A percentile compares a stretch with the other conserved stretches of the same genome.
phyloP scores from a whole-genome alignment of 768 basidiomycete genomes.

The Leccinum imitatum region DNA sequence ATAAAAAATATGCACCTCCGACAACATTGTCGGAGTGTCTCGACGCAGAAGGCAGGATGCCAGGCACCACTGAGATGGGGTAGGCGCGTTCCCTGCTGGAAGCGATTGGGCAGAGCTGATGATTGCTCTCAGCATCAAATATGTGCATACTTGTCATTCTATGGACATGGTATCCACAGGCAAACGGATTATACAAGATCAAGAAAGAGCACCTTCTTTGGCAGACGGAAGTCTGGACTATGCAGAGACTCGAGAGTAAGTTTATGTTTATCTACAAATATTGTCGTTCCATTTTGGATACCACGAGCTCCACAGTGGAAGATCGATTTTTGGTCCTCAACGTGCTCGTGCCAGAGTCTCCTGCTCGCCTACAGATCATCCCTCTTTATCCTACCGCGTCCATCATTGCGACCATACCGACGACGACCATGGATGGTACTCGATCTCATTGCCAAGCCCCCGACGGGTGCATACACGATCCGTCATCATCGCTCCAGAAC shows the following conservation, averaged over 20 bases:
- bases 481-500: slow-evolving; percentile 25
- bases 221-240: slow-evolving; percentile 83
- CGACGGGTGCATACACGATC: slow-evolving; percentile 20
- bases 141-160: slow-evolving; percentile 31
- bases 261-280: slow-evolving; percentile 24
- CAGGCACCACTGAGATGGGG: slow-evolving; percentile 77
- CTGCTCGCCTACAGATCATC: slow-evolving; percentile 48
- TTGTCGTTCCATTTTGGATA: too few relatives aligned
- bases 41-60: slow-evolving; percentile 69
- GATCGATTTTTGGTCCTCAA: slow-evolving; percentile 73
- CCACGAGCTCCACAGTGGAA: slow-evolving; percentile 52
- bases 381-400: slow-evolving; percentile 52
- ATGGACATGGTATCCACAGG: slow-evolving; percentile 30
- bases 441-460: not conserved
- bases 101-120: slow-evolving; percentile 73
- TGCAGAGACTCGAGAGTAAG: slow-evolving; percentile 48
- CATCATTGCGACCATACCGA: slow-evolving; percentile 16
- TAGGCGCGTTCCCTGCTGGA: slow-evolving; percentile 68
- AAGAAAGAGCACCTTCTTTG: slow-evolving; percentile 71
- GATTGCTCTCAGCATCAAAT: slow-evolving; percentile 73
- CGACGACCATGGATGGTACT: not conserved
- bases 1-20: slow-evolving; percentile 48
- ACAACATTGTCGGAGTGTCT: slow-evolving; percentile 42
- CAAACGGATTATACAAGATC: slow-evolving; percentile 63
- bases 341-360: slow-evolving; percentile 57